Evolutionary conservation across 192 early-diverging fungal species (phyloP).

Genomic region (Lobosporangium transversale): DNA sequence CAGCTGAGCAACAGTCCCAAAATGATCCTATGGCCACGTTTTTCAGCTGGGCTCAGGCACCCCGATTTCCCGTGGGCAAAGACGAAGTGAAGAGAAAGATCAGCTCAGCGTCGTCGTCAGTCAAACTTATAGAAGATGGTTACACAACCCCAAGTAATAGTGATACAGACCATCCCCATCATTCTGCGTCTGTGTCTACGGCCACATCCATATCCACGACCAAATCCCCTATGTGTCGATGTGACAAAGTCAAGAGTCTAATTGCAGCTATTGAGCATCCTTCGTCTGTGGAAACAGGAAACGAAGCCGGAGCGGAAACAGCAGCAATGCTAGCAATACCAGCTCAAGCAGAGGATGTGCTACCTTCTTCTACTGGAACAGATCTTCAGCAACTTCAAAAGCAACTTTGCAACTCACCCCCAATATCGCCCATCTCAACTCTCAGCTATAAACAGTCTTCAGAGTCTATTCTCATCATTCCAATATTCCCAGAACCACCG

Average conservation of each 20-base stretch:
- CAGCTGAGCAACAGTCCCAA: slow-evolving; percentile 10
- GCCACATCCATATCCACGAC: too few species aligned
- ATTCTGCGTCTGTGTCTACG: too few species aligned
- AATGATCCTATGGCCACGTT: slow-evolving; percentile 10
- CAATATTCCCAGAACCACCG: slow-evolving; percentile 38
- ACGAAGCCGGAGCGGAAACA: too few species aligned
- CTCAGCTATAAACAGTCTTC: not conserved
- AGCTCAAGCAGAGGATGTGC: not conserved
- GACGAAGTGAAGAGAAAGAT: not conserved
- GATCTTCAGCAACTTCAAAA: too few species aligned
- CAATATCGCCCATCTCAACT: too few species aligned
- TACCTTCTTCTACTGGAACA: not conserved
- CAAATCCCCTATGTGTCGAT: too few species aligned
- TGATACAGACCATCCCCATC: too few species aligned
- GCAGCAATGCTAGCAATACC: not conserved
- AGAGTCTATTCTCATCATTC: slow-evolving; percentile 32
- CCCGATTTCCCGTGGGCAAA: not conserved
- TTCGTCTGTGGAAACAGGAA: too few species aligned
- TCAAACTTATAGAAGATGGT: not conserved
- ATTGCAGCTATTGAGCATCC: slow-evolving; percentile 15
- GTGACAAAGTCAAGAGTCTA: slow-evolving; percentile 15
- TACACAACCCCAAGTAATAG: not conserved
- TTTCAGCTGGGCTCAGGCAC: slow-evolving; percentile 17
- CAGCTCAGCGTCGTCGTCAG: not conserved
- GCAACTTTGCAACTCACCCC: too few species aligned